Percentiles rank a stretch among this genome's conserved stretches.
phyloP scores from a whole-genome alignment of 2,329 filamentous ascomycete species.

The Hypoxylon sp. region DNA sequence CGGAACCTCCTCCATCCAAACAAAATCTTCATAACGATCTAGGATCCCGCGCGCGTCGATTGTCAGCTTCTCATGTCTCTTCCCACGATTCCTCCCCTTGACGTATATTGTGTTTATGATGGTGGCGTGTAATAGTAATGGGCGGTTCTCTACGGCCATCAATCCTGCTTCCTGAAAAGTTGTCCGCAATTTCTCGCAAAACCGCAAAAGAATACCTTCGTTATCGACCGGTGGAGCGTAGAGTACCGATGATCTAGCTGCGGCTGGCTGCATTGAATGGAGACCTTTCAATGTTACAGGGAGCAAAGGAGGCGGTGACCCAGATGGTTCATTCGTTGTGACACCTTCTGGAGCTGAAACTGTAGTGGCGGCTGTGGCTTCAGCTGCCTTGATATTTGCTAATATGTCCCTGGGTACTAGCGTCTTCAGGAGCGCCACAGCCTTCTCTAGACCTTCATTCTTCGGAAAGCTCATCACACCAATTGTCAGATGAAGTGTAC shows the following conservation, averaged over 20 bases:
- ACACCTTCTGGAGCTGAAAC: constrained; percentile 10
- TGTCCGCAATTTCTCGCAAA: constrained; percentile 70
- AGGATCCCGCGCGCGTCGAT: constrained; percentile 71
- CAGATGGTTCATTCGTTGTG: constrained; percentile 41
- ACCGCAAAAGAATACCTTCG: constrained; percentile 65
- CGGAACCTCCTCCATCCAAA: constrained; percentile 78
- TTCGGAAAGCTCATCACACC: constrained; percentile 84
- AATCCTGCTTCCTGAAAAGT: constrained; percentile 70
- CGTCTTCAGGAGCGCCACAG: constrained; percentile 58
- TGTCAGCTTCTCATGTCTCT: constrained; percentile 59
- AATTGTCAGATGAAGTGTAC: constrained; percentile 87
- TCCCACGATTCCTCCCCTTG: constrained; percentile 57
- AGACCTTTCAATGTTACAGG: constrained; percentile 69
- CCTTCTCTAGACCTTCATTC: constrained; percentile 61
- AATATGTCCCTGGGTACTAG: constrained; percentile 61
- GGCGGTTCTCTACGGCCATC: constrained; percentile 71
- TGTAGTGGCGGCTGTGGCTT: constrained; percentile 8
- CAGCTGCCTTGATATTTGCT: constrained; percentile 40
- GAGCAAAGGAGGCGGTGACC: constrained; percentile 49
- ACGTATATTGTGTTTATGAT: constrained; percentile 89
- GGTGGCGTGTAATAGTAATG: constrained; percentile 85
- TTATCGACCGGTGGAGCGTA: constrained; percentile 74
- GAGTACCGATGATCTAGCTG: constrained; percentile 71
- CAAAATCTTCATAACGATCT: constrained; percentile 72
- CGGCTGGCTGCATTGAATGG: constrained; percentile 75